Evolutionary conservation across 2,329 filamentous ascomycete species (phyloP).

Genomic region (Paradendryphiella salina): DNA sequence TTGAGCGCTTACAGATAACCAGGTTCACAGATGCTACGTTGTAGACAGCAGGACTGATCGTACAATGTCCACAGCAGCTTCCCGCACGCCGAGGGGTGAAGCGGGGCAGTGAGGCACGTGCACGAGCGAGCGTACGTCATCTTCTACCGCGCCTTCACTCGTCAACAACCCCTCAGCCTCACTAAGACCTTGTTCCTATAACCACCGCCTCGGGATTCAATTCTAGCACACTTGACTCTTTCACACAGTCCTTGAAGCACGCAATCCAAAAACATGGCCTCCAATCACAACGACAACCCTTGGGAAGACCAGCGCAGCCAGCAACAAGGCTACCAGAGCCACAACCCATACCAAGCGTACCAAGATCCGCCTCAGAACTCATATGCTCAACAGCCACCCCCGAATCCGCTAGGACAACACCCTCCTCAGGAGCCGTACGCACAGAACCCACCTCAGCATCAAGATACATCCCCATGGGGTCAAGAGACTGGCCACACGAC

Average conservation of each 20-base stretch:
- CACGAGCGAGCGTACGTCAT: constrained; percentile 20
- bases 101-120: constrained; percentile 22
- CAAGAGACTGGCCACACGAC: constrained; percentile 14
- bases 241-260: not conserved
- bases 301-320: constrained; percentile 30
- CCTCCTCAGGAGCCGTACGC: constrained; percentile 9
- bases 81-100: not conserved
- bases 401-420: constrained; percentile 10
- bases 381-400: constrained; percentile 11
- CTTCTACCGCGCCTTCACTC: constrained; percentile 15
- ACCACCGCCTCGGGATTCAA: not conserved
- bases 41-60: not conserved
- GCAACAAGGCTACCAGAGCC: constrained; percentile 24
- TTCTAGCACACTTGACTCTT: not conserved
- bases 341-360: constrained; percentile 30
- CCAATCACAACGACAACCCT: constrained; percentile 27
- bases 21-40: not conserved
- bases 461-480: constrained; percentile 16
- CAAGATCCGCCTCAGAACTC: constrained; percentile 20
- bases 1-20: too few species aligned
- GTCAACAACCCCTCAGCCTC: constrained; percentile 20
- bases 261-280: constrained; percentile 19
- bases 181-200: constrained; percentile 13
- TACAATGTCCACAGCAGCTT: not conserved
- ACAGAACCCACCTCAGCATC: constrained; percentile 9